Conservation (phyloP, 1,139 yeast species). For the Pichia sp. region DNA sequence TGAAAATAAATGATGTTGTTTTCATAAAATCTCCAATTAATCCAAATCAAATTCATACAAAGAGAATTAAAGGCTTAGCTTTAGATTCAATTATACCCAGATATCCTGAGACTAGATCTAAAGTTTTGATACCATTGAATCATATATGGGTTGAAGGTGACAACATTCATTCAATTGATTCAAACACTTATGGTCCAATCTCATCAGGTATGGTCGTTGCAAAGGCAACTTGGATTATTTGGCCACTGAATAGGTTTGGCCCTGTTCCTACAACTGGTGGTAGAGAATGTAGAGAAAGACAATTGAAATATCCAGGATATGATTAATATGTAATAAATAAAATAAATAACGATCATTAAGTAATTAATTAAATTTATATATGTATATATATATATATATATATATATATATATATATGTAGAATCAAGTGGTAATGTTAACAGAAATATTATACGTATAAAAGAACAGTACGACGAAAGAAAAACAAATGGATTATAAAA, state of each 20-base stretch:
- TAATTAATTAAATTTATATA: background rate
- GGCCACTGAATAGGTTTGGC: conserved; percentile 49
- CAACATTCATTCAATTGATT: conserved; percentile 73
- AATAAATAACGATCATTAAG: background rate
- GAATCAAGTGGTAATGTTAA: background rate
- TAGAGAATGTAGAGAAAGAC: conserved; percentile 29
- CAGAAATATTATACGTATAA: background rate
- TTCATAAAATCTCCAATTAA: conserved; percentile 72
- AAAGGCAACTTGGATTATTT: conserved; percentile 55
- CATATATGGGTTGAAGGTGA: conserved; percentile 97
- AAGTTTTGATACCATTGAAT: conserved; percentile 60
- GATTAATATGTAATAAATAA: background rate
- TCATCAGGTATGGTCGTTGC: conserved; percentile 75
- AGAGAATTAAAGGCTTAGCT: conserved; percentile 61
- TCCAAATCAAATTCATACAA: conserved; percentile 67
- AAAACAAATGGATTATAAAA: background rate
- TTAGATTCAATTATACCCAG: conserved; percentile 49
- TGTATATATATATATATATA: too few species aligned
- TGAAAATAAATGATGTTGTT: conserved; percentile 64
- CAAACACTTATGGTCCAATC: conserved; percentile 80
- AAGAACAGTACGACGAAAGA: background rate
- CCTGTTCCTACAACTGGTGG: conserved; percentile 35
- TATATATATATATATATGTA: background rate
- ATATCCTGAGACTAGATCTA: conserved; percentile 57
- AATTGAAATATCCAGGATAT: conserved; percentile 42